Percentiles rank a stretch among this genome's conserved stretches.
phyloP scores from a whole-genome alignment of 1,284 basidiomycete species.

The Mycena citricolor region DNA sequence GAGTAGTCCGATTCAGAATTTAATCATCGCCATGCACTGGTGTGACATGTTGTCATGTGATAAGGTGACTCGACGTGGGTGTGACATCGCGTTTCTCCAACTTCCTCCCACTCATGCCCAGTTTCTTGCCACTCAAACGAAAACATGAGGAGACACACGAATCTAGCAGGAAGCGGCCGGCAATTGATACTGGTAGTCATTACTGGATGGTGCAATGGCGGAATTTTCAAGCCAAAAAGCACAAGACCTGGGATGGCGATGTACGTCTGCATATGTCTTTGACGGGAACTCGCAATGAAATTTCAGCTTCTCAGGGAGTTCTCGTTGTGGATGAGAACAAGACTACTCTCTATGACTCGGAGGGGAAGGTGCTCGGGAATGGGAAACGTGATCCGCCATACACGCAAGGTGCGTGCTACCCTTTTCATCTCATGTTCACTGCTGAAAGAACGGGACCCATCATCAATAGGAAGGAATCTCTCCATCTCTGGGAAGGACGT shows the following conservation, averaged over 20 bases:
- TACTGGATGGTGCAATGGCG: conserved; percentile 80
- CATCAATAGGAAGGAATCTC: conserved; percentile 54
- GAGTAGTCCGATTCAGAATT: no score
- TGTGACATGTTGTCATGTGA: not conserved
- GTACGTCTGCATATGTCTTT: conserved; percentile 1
- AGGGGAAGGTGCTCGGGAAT: conserved; percentile 44
- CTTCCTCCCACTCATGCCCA: conserved; percentile 31
- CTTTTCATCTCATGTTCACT: conserved; percentile 35
- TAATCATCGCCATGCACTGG: not conserved
- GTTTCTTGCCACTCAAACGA: conserved; percentile 35
- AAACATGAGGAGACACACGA: conserved; percentile 29
- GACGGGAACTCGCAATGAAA: no score
- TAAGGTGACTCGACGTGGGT: conserved; percentile 13
- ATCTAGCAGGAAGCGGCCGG: conserved; percentile 32
- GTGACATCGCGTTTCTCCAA: conserved; percentile 9
- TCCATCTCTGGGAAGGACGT: conserved; percentile 69
- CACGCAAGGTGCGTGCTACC: no score
- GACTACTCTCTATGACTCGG: conserved; percentile 57
- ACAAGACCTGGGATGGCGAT: conserved; percentile 92
- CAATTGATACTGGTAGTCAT: conserved; percentile 26
- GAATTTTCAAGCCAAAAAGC: conserved; percentile 77
- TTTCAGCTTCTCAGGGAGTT: no score
- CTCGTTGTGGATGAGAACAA: conserved; percentile 50
- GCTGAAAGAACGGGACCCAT: conserved; percentile 41
- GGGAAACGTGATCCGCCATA: conserved; percentile 37